Conservation (phyloP, 2,329 filamentous ascomycete species). For the Didymella pinodella region DNA sequence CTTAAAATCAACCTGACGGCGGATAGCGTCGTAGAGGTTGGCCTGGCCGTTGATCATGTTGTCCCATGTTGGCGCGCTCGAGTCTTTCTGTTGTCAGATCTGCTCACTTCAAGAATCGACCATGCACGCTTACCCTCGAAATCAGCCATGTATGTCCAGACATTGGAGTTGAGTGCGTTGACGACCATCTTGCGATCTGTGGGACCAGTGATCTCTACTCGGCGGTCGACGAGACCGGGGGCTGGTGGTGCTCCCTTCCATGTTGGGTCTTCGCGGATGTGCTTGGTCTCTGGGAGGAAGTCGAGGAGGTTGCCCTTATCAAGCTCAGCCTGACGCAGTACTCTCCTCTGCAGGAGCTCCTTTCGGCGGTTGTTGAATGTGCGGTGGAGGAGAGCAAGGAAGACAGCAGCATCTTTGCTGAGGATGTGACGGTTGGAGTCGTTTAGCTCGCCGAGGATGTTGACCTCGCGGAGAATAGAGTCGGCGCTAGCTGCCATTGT, state of each 20-base stretch:
- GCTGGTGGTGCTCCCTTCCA: slow-evolving; percentile 94
- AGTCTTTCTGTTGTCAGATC: slow-evolving; percentile 66
- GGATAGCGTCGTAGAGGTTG: slow-evolving; percentile 95
- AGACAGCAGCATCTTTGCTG: slow-evolving; percentile 86
- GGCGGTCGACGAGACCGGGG: slow-evolving; percentile 88
- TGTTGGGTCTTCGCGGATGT: slow-evolving; percentile 90
- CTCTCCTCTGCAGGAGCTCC: slow-evolving; percentile 83
- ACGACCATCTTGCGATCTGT: slow-evolving; percentile 99
- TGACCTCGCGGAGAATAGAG: slow-evolving; percentile 83
- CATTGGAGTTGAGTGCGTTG: slow-evolving; percentile 93
- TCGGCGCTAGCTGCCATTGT: slow-evolving; percentile 64
- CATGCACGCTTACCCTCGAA: slow-evolving; percentile 77
- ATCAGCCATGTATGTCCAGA: slow-evolving; percentile 99
- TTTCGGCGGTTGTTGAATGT: slow-evolving; percentile 93
- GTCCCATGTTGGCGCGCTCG: slow-evolving; percentile 94
- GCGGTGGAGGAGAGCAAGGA: slow-evolving; percentile 92
- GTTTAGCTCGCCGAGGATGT: slow-evolving; percentile 80
- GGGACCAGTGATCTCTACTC: slow-evolving; percentile 96
- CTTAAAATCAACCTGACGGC: slow-evolving; percentile 95
- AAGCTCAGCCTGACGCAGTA: slow-evolving; percentile 87
- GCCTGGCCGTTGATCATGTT: slow-evolving; percentile 99
- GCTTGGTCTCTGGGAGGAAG: slow-evolving; percentile 93
- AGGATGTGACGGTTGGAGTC: slow-evolving; percentile 88
- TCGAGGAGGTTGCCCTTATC: slow-evolving; percentile 89
- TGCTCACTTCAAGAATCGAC: no score